A percentile compares a stretch with the other conserved stretches of the same genome.
Evolutionary conservation across 2,329 filamentous ascomycete genomes (phyloP).

Genomic region (Microsporum ferrugineum): DNA sequence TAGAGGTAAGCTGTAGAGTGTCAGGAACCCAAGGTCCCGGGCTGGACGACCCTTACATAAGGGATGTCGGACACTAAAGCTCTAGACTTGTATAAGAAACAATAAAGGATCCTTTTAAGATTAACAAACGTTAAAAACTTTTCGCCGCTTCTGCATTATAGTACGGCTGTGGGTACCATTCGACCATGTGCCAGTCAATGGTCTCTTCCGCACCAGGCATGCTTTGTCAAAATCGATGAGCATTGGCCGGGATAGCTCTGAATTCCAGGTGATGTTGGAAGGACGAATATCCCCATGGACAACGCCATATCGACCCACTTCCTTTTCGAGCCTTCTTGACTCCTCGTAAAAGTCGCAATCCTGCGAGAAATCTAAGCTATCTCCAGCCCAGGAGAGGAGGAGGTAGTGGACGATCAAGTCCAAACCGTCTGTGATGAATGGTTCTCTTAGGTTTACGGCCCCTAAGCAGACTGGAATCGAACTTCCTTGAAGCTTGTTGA

Average conservation of each 20-base stretch:
- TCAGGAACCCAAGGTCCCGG: too few species aligned
- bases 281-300: not conserved
- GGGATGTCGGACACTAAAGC: too few species aligned
- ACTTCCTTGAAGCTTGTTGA: conserved; percentile 10
- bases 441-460: not conserved
- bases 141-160: not conserved
- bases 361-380: not conserved
- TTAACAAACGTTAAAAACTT: not conserved
- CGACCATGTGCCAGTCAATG: too few species aligned
- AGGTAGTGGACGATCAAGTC: not conserved
- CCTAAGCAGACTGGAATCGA: conserved; percentile 9
- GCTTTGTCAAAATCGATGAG: conserved; percentile 4
- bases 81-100: too few species aligned
- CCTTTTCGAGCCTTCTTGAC: not conserved
- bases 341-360: not conserved
- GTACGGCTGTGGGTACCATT: not conserved
- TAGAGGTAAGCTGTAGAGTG: too few species aligned
- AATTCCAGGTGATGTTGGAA: conserved; percentile 1
- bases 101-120: too few species aligned
- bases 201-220: not conserved
- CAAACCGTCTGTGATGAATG: not conserved
- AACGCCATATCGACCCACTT: conserved; percentile 1
- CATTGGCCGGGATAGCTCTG: not conserved
- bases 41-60: too few species aligned
- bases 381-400: conserved; percentile 1